These are phyloP conservation scores for Daldinia loculata DNA, from an alignment of 495 filamentous ascomycete species.

Conservation along the genomic window DNA sequence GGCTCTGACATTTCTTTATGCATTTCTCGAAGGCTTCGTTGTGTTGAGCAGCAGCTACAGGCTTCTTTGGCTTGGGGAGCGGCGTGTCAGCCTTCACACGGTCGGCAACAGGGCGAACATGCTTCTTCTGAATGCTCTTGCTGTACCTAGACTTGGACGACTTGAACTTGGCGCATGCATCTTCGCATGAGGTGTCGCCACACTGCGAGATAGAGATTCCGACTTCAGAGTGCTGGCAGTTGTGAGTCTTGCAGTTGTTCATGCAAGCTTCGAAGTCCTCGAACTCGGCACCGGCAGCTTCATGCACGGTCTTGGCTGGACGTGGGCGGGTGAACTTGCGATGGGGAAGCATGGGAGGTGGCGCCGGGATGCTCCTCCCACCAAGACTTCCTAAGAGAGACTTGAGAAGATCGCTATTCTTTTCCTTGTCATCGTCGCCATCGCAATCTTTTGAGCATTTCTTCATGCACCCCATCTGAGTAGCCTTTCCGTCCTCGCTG, in stretches of 20 bases:
- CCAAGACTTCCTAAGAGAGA: slow-evolving; percentile 9
- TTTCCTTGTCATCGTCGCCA: slow-evolving; percentile 21
- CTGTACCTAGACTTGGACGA: neutral
- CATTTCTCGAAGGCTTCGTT: neutral
- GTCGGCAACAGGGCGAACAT: neutral
- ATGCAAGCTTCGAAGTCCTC: slow-evolving; percentile 16
- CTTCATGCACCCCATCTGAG: slow-evolving; percentile 20
- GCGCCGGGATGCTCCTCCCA: neutral
- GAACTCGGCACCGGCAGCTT: slow-evolving; percentile 9
- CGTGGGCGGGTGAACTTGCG: neutral
- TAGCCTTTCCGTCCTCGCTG: slow-evolving; percentile 11
- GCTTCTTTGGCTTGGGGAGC: neutral
- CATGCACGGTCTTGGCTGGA: neutral
- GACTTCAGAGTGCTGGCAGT: slow-evolving; percentile 24
- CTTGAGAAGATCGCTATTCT: neutral
- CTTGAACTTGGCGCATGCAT: slow-evolving; percentile 8
- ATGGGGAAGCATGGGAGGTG: neutral
- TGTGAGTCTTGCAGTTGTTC: slow-evolving; percentile 20
- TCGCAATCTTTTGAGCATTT: slow-evolving; percentile 17
- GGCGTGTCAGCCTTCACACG: neutral
- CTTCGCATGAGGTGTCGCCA: slow-evolving; percentile 11
- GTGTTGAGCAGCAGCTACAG: neutral
- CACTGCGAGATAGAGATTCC: slow-evolving; percentile 9
- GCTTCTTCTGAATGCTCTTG: neutral
- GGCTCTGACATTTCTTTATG: slow-evolving; percentile 15